phyloP scores from a whole-genome alignment of 768 basidiomycete species.

The Mycena crocata region DNA sequence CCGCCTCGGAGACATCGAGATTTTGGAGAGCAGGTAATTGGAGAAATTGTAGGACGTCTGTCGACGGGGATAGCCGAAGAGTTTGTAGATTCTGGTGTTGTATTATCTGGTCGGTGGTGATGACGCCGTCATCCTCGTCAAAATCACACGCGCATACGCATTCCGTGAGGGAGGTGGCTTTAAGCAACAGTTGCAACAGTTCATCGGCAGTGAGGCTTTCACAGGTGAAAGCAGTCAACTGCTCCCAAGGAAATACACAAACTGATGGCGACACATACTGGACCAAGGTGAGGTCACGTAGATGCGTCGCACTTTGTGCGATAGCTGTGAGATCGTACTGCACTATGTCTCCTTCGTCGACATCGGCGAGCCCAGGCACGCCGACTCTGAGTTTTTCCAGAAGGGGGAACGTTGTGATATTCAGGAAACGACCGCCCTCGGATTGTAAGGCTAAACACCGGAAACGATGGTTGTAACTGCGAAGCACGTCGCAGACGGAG shows the following conservation, averaged over 20 bases:
- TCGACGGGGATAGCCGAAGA: background rate
- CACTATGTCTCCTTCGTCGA: background rate
- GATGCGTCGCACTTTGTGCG: background rate
- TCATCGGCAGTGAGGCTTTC: background rate
- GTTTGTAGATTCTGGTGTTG: background rate
- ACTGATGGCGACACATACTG: background rate
- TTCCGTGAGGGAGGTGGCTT: background rate
- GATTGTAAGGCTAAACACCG: background rate
- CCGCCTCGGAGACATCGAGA: background rate
- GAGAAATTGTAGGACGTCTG: background rate
- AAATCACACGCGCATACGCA: background rate
- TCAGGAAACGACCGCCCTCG: background rate
- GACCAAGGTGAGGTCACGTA: background rate
- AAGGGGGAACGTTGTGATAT: background rate
- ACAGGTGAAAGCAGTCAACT: background rate
- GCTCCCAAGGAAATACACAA: background rate
- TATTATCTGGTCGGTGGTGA: background rate
- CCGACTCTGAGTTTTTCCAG: background rate
- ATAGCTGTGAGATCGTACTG: background rate
- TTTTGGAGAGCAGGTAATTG: background rate
- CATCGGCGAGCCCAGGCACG: background rate
- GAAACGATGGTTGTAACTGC: background rate
- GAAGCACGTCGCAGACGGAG: background rate
- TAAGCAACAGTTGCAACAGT: background rate
- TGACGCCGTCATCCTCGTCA: background rate